Base-by-base conservation (phyloP, 176 grass and related monocot species). In the Alloteropsis semialata region DNA sequence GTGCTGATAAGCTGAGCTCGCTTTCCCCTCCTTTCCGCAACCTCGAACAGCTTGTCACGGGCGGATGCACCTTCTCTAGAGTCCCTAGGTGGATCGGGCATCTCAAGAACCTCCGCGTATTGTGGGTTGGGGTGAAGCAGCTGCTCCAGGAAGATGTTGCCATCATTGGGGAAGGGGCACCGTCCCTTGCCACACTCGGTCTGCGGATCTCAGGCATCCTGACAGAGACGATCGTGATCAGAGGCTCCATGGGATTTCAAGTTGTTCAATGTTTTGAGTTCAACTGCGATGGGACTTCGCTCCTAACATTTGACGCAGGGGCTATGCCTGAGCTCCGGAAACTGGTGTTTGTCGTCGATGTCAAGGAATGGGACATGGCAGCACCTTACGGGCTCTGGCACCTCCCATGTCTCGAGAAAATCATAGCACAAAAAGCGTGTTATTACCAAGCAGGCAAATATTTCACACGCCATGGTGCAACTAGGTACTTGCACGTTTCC, bases 181-280 rank as follows among this genome's bases (percentile, higher is more conserved):
- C 9, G 0, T 61, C 4, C 56, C 56, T 77, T 1, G 0, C 12
- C 30, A 0, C 0, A 0, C 48, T 74, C 48, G 0, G 0, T 30
- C 10, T 74, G 1, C 10, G 18, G 72, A 54, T 74, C 49, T 1
- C 27, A 55, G 19, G 17, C 10, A 1, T 53, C 29, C 30, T 0
- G 30, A 4, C 1, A 17, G 70, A 53, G 11, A 74, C 1, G 30
- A 36, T 74, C 2, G 11, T 54, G 29, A n/a, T 74, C 51, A 16
- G 46, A 6, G 18, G 29, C 9, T 34, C 29, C 71, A 74, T 19
- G 2, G 71, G 46, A n/a, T 74, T 55, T 11, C 3, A 2, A 5
- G 72, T 0, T n/a, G 72, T 0, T 37, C 48, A 21, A 11, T 6
- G 0, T 1, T 74, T 74, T 37, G 0, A 0, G 1, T 74, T 74